Percentiles rank a stretch among this genome's conserved stretches.
phyloP scores from a whole-genome alignment of 2,329 filamentous ascomycete species.

The Neurospora crassa region DNA sequence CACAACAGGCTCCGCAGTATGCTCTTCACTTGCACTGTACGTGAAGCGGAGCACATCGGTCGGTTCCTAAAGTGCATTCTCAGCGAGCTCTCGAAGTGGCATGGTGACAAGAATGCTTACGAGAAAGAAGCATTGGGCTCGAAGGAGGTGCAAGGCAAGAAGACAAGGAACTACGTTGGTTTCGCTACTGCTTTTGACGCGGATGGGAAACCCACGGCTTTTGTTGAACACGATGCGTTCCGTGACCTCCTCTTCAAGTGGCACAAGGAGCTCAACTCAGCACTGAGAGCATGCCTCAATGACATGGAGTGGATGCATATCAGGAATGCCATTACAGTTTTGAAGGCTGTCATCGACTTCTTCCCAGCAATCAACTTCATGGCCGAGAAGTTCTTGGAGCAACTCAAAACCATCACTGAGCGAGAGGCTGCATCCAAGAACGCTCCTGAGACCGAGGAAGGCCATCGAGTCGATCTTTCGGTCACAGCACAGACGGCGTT shows the following conservation, averaged over 20 bases:
- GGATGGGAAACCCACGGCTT: constrained; percentile 58
- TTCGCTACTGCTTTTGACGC: constrained; percentile 67
- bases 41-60: constrained; percentile 88
- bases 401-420: constrained; percentile 56
- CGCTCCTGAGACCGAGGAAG: constrained; percentile 33
- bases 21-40: constrained; percentile 81
- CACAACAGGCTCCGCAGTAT: constrained; percentile 71
- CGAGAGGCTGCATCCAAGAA: constrained; percentile 46
- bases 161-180: constrained; percentile 54
- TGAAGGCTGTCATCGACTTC: constrained; percentile 69
- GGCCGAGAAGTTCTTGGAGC: constrained; percentile 55
- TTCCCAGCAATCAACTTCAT: constrained; percentile 91
- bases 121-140: constrained; percentile 70
- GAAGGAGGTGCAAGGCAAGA: constrained; percentile 23
- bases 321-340: constrained; percentile 82
- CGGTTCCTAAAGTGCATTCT: constrained; percentile 79
- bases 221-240: constrained; percentile 79
- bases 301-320: constrained; percentile 95
- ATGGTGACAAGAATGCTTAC: constrained; percentile 64
- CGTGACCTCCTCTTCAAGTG: constrained; percentile 78
- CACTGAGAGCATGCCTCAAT: constrained; percentile 72
- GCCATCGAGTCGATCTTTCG: constrained; percentile 62
- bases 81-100: constrained; percentile 75
- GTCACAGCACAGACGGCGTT: constrained; percentile 63
- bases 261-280: constrained; percentile 73